A percentile compares a stretch with the other conserved stretches of the same genome.
Evolutionary conservation across 2,329 filamentous ascomycete species (phyloP).

Genomic region (Pseudocercospora eumusae): DNA sequence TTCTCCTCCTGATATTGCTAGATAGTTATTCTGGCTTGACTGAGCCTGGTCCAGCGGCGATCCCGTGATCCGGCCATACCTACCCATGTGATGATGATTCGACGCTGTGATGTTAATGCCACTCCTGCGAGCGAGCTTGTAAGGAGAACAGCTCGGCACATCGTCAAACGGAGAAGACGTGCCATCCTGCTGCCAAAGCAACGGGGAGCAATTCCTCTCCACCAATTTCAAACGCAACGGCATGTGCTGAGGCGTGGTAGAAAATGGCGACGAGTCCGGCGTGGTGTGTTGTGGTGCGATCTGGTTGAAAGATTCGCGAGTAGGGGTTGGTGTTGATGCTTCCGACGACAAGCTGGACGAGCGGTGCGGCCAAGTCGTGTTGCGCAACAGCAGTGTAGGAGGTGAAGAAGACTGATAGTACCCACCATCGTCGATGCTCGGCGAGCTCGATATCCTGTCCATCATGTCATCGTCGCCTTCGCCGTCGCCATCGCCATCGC

Average conservation of each 20-base stretch:
- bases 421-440: conserved; percentile 99
- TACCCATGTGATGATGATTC: conserved; percentile 53
- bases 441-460: conserved; percentile 98
- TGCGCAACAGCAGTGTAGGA: conserved; percentile 17
- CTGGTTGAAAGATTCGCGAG: conserved; percentile 40
- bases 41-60: conserved; percentile 3
- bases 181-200: conserved; percentile 23
- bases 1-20: not conserved
- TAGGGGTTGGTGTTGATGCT: conserved; percentile 34
- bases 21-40: not conserved
- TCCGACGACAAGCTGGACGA: conserved; percentile 46
- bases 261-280: conserved; percentile 47
- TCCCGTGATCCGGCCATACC: conserved; percentile 43
- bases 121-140: conserved; percentile 15
- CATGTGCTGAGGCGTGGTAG: conserved; percentile 44
- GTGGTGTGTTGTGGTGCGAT: conserved; percentile 32
- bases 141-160: conserved; percentile 13
- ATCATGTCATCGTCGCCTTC: conserved; percentile 75
- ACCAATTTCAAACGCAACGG: conserved; percentile 34
- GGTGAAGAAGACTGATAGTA: conserved; percentile 51
- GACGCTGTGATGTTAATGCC: conserved; percentile 29
- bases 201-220: conserved; percentile 30
- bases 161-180: conserved; percentile 26
- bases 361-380: conserved; percentile 44
- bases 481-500: conserved; percentile 37